Evolutionary conservation across 1,284 basidiomycete genomes (phyloP), one percentile per base, ranked within the genome.

Genomic region (Pseudomicrostroma phylloplanum): DNA sequence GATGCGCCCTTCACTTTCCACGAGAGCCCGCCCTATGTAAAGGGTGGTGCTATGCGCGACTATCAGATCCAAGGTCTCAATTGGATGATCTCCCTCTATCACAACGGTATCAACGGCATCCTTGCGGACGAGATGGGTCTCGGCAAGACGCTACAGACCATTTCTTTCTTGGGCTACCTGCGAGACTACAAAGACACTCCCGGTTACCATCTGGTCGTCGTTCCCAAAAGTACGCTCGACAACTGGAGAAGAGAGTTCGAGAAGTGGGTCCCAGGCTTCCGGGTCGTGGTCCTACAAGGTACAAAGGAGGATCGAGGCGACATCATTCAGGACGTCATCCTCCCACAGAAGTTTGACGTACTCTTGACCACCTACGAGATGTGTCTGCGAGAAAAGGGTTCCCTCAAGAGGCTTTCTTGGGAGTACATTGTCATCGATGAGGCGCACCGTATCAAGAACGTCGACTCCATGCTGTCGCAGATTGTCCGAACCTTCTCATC

Each of bases 341-440:
- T 98, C 17, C 85, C 90, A 0, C 88, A 91, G 80, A 86, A 94
- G 73, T 97, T 98, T 74, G 89, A 97, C 80, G 88, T 96, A 62
- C 89, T 92, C 80, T 88, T 99, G 80, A 96, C 96, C 0, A 91
- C 92, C 0, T 98, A 98, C 82, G 96, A 99, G 80, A 90, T 98
- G 73, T 96, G 92, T 79, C 85, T 98, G 64, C 91, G 96, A 72
- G 96, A 98, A 78, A 92, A 93, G 81, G 85, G 86, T 26, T 85
- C 89, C 0, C 84, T 98, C 70, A 92, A 91, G 81, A 96, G 94
- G 80, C 91, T 97, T 76, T 89, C 89, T 0, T 98, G 96, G 84
- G 91, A 96, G 81, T 98, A 98, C 82, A 97, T 98, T 80, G 85
- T 92, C 71, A 98, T 99, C 76, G 94, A 99, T 82, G 96, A 99